Percentiles rank a stretch among this genome's conserved stretches.
Conservation (phyloP, 495 filamentous ascomycete species). For the Cairneyella variabilis region DNA sequence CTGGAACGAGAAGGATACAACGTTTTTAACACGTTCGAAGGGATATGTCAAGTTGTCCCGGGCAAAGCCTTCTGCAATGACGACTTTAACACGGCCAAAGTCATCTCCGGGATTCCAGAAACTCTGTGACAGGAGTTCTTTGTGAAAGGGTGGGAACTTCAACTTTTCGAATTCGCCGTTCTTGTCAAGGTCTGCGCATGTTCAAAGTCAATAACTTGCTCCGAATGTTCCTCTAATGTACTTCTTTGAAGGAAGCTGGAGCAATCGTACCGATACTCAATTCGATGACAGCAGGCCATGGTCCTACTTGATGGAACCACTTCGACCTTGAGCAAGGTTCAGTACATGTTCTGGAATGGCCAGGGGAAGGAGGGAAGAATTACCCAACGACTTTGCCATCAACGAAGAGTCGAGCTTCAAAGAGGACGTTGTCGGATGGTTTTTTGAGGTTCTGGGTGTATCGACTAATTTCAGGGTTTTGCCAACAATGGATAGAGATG, state of each 20-base stretch:
- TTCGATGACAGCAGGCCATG: constrained; percentile 56
- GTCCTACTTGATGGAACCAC: constrained; percentile 31
- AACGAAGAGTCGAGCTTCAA: constrained; percentile 65
- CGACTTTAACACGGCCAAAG: constrained; percentile 69
- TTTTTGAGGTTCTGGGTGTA: constrained; percentile 58
- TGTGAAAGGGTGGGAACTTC: constrained; percentile 70
- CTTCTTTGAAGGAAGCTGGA: too few species aligned
- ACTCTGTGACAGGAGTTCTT: constrained; percentile 63
- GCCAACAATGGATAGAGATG: constrained; percentile 81
- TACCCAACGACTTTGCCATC: constrained; percentile 68
- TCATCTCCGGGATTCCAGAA: constrained; percentile 71
- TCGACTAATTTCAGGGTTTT: constrained; percentile 58
- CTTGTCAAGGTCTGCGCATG: constrained; percentile 52
- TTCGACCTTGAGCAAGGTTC: constrained; percentile 6
- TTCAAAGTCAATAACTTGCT: background rate
- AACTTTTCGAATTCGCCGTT: constrained; percentile 59
- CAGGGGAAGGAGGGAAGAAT: constrained; percentile 22
- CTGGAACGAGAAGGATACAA: constrained; percentile 80
- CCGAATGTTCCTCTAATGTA: too few species aligned
- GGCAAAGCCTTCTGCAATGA: constrained; percentile 71
- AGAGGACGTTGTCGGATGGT: constrained; percentile 56
- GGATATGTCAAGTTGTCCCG: constrained; percentile 44
- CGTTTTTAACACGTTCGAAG: constrained; percentile 68
- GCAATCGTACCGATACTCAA: constrained; percentile 48
- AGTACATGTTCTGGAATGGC: background rate